A percentile compares a stretch with the other conserved stretches of the same genome.
phyloP scores from a whole-genome alignment of 2,329 filamentous ascomycete genomes.

The Coleophoma eucalyptorum region DNA sequence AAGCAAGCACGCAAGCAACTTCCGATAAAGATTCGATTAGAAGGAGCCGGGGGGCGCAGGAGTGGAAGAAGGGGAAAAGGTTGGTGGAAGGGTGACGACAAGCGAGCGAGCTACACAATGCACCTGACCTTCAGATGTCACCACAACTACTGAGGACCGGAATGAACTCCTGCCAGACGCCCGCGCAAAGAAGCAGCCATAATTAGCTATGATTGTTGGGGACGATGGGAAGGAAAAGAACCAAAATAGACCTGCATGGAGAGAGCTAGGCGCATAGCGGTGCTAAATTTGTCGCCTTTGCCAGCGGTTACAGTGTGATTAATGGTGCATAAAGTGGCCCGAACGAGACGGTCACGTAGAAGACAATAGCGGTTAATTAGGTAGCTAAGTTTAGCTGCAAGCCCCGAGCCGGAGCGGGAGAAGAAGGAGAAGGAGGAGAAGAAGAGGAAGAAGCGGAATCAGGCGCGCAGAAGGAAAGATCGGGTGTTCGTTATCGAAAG shows the following conservation, averaged over 20 bases:
- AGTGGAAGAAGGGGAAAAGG: background rate
- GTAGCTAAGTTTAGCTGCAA: background rate
- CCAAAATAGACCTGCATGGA: background rate
- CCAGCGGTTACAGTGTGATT: background rate
- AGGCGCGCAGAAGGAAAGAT: too few species aligned
- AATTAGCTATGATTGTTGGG: background rate
- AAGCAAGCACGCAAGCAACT: too few species aligned
- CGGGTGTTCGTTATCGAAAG: too few species aligned
- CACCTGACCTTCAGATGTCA: too few species aligned
- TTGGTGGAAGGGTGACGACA: background rate
- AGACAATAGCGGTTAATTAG: conserved; percentile 3
- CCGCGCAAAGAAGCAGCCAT: background rate
- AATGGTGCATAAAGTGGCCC: conserved; percentile 1
- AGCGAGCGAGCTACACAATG: background rate
- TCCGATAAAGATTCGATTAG: too few species aligned
- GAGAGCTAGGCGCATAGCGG: background rate
- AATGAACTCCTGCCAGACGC: background rate
- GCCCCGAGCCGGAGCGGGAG: too few species aligned
- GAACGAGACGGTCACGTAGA: background rate
- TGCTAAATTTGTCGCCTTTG: background rate
- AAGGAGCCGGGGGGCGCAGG: too few species aligned
- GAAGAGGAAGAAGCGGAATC: too few species aligned
- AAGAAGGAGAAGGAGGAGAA: too few species aligned
- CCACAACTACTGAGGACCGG: too few species aligned
- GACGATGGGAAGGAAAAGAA: background rate